phyloP scores from a whole-genome alignment of 2,329 filamentous ascomycete species.

The Beauveria varroae region DNA sequence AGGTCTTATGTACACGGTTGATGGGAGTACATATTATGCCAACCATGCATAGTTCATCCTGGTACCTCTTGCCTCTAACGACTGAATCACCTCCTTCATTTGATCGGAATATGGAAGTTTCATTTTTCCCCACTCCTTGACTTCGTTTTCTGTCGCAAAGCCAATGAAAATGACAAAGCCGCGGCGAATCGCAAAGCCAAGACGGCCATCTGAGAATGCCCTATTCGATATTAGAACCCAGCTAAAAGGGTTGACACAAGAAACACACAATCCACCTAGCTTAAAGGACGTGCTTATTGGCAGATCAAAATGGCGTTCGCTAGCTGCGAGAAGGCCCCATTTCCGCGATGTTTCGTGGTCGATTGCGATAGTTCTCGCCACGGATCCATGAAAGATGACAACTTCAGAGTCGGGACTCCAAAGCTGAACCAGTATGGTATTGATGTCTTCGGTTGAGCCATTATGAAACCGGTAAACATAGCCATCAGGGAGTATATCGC shows the following conservation, averaged over 20 bases:
- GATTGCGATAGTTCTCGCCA: neutral
- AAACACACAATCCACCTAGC: neutral
- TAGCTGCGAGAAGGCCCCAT: neutral
- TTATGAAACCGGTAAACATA: neutral
- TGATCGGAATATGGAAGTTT: neutral
- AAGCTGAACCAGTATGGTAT: neutral
- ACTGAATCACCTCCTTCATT: neutral
- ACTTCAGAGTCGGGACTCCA: neutral
- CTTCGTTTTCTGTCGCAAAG: neutral
- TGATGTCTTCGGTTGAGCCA: neutral
- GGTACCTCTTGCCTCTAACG: neutral
- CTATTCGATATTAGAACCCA: neutral
- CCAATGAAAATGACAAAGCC: neutral
- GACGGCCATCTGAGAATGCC: neutral
- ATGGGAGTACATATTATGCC: neutral
- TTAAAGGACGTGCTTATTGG: neutral
- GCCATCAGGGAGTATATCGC: neutral
- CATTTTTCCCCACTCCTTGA: neutral
- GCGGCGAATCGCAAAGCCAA: neutral
- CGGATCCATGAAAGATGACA: neutral
- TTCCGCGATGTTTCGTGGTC: neutral
- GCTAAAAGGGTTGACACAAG: neutral
- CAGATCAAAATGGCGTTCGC: neutral
- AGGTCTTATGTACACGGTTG: neutral
- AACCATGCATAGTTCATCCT: neutral